phyloP scores from a whole-genome alignment of 805 yeast species.

The Lipomyces anomalus region DNA sequence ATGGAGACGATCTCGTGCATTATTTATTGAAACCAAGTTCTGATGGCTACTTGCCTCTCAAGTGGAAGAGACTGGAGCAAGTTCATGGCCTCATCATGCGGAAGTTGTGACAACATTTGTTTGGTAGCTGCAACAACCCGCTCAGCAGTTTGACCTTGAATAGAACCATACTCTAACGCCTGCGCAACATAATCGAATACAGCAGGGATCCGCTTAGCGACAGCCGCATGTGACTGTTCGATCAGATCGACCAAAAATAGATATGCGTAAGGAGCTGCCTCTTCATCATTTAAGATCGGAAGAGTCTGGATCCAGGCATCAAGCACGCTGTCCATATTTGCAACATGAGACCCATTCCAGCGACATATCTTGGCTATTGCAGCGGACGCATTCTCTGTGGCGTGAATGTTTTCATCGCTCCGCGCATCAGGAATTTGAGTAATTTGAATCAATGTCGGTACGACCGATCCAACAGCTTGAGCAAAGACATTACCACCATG shows the following conservation, averaged over 20 bases:
- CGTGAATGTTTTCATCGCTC: conserved; percentile 74
- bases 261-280: conserved; percentile 82
- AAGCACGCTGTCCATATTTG: conserved; percentile 50
- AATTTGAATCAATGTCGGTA: conserved; percentile 69
- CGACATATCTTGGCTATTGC: conserved; percentile 81
- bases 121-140: too few species aligned
- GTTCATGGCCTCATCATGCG: too few species aligned
- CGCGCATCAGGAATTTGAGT: conserved; percentile 73
- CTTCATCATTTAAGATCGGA: conserved; percentile 78
- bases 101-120: too few species aligned
- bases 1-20: too few species aligned
- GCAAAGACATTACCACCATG: conserved; percentile 61
- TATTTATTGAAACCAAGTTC: too few species aligned
- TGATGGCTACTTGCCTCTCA: too few species aligned
- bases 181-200: conserved; percentile 13
- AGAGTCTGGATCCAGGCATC: conserved; percentile 74
- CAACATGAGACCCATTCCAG: conserved; percentile 42
- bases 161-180: conserved; percentile 15
- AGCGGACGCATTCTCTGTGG: conserved; percentile 80
- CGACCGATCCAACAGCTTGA: conserved; percentile 59
- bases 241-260: conserved; percentile 68
- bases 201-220: conserved; percentile 46
- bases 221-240: conserved; percentile 56
- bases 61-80: too few species aligned
- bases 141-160: conserved; percentile 23